phyloP scores from a whole-genome alignment of 805 yeast genomes.

The Nakazawaea ambrosiae region DNA sequence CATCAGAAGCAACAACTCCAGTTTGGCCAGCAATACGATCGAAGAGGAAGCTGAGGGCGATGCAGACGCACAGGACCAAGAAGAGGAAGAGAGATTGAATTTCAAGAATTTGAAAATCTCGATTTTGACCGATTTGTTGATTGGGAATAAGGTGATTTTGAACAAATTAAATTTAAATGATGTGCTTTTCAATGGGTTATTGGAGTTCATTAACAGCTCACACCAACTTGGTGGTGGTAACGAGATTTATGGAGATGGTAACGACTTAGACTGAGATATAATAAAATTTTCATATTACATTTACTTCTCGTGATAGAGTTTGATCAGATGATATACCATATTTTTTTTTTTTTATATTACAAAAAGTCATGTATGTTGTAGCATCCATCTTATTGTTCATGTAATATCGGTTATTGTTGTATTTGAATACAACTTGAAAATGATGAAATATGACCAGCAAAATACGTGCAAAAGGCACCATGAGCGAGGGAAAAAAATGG shows the following conservation, averaged over 20 bases:
- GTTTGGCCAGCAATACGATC: neutral
- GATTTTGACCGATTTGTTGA: conserved; percentile 1
- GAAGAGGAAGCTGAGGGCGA: neutral
- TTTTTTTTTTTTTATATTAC: too few species aligned
- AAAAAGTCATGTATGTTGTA: too few species aligned
- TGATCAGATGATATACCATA: too few species aligned
- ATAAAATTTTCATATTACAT: too few species aligned
- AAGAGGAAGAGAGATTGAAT: neutral
- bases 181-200: conserved; percentile 1
- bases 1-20: neutral
- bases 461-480: too few species aligned
- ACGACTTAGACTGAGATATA: neutral
- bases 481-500: neutral
- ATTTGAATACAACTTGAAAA: too few species aligned
- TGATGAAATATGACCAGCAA: too few species aligned
- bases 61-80: neutral
- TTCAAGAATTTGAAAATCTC: conserved; percentile 1
- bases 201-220: neutral
- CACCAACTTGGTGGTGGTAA: neutral
- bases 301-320: too few species aligned
- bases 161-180: conserved; percentile 2
- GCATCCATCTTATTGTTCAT: too few species aligned
- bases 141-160: neutral
- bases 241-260: neutral
- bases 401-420: too few species aligned